A percentile compares a stretch with the other conserved stretches of the same genome.
Conservation (phyloP, 805 yeast species). For the Torulaspora indica region DNA sequence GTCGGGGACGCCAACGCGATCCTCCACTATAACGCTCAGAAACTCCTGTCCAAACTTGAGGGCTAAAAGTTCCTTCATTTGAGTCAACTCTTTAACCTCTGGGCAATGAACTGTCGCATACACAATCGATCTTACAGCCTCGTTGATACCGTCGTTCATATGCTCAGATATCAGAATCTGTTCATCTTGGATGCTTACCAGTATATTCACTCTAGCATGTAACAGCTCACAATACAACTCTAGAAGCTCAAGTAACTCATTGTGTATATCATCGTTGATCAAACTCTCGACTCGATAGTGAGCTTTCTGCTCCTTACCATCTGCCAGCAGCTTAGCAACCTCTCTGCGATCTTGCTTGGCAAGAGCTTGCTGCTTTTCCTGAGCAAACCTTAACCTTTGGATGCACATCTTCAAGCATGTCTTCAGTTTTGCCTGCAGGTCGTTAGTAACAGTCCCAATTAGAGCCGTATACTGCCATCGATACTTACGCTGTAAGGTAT, state of each 20-base stretch:
- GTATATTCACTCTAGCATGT: conserved; percentile 64
- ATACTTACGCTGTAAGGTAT: conserved; percentile 23
- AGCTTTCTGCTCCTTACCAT: conserved; percentile 78
- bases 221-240: conserved; percentile 80
- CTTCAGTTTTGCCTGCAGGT: conserved; percentile 28
- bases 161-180: conserved; percentile 32
- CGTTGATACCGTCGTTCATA: conserved; percentile 49
- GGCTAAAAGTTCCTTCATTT: conserved; percentile 57
- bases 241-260: conserved; percentile 70
- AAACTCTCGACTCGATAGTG: conserved; percentile 77
- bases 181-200: conserved; percentile 43
- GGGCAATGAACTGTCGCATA: conserved; percentile 62
- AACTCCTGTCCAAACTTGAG: conserved; percentile 67
- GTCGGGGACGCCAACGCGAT: conserved; percentile 51
- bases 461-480: background rate
- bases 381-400: conserved; percentile 62
- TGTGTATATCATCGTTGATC: conserved; percentile 73
- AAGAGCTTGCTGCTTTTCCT: conserved; percentile 67
- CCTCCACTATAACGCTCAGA: conserved; percentile 37
- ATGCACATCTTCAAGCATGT: conserved; percentile 56
- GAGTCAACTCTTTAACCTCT: conserved; percentile 66
- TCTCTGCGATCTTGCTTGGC: conserved; percentile 70
- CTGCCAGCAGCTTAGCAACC: conserved; percentile 62
- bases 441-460: conserved; percentile 5
- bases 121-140: conserved; percentile 67